These are phyloP conservation scores for Brassica rapa DNA, from an alignment of 345 rosid species.

Conservation along the genomic window DNA sequence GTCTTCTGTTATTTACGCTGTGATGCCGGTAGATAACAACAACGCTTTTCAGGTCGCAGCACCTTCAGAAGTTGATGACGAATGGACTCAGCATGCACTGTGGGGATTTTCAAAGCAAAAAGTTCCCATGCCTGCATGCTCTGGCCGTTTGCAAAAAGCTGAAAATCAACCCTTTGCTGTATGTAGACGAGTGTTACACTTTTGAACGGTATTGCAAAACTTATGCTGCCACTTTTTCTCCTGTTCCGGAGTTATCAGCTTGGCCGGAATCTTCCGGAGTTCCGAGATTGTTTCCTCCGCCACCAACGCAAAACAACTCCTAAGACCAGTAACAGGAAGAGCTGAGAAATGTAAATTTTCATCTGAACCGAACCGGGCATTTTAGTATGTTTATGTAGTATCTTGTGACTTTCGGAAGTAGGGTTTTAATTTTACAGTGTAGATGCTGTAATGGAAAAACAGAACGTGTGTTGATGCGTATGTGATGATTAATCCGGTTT, in stretches of 20 bases:
- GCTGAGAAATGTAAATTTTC: not conserved
- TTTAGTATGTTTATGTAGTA: not conserved
- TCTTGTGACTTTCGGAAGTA: not conserved
- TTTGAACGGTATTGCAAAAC: conserved; percentile 2
- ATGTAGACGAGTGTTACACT: conserved; percentile 17
- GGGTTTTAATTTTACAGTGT: not conserved
- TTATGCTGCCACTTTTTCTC: not conserved
- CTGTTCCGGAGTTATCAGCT: conserved; percentile 11
- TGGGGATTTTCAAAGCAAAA: not conserved
- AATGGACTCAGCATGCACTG: conserved; percentile 3
- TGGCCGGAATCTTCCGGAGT: conserved; percentile 19
- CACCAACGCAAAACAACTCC: not conserved
- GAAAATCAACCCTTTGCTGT: conserved; percentile 22
- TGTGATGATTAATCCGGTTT: no score
- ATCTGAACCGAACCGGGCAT: not conserved
- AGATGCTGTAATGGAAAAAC: no score
- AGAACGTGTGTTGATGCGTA: no score
- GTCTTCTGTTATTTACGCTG: not conserved
- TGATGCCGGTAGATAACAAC: not conserved
- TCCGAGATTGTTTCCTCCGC: conserved; percentile 9
- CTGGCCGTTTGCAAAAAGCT: not conserved
- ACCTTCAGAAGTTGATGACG: no score
- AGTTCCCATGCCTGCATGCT: conserved; percentile 14
- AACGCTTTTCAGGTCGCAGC: not conserved
- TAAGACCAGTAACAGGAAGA: not conserved